Evolutionary conservation across 495 filamentous ascomycete species (phyloP), one percentile per base, ranked within the genome.

Genomic region (Mytilinidion resinicola): DNA sequence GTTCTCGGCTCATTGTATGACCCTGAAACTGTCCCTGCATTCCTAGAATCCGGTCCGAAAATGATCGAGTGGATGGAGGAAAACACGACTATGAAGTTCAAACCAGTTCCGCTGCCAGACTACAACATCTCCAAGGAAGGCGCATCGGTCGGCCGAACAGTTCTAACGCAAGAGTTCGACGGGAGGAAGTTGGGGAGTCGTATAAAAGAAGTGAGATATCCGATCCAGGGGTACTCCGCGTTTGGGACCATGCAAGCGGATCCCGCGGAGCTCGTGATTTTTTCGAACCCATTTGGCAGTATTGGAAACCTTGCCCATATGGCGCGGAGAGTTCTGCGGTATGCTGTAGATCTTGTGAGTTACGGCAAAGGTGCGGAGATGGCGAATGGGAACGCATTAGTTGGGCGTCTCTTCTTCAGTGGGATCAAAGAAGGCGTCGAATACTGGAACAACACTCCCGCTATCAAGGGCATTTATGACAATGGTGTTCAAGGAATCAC

Each of bases 1-100:
- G 61, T 65, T 25, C 56, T 51, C 10, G 58, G 53, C 1, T 49
- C 64, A 1, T 51, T 50, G n/a, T 66, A 64, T 43, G 57, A 61
- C 1, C 46, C 30, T 0, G 59, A 37, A 20, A 25, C 44, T 15
- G 51, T 51, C n/a, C 7, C n/a, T 5, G 64, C 68, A 1, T 69
- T 63, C 35, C 37, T 70, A 11, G 50, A 57, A 41, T 48, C 60
- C 8, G 68, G 64, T 3, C 67, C 68, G 10, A 47, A 60, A 43
- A 69, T 70, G 67, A 50, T 69, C 1, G 39, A 58, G 30, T 70
- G 36, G 11, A 36, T 70, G 8, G 43, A 37, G 19, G 48, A 57
- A 9, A 9, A 47, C 9, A 63, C 60, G 8, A 61, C 59, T 19
- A 42, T 42, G 15, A 59, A 58, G 64, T 21, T 34, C 0, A 33